phyloP scores from a whole-genome alignment of 2,329 filamentous ascomycete species.

The Beauveria caledonica region DNA sequence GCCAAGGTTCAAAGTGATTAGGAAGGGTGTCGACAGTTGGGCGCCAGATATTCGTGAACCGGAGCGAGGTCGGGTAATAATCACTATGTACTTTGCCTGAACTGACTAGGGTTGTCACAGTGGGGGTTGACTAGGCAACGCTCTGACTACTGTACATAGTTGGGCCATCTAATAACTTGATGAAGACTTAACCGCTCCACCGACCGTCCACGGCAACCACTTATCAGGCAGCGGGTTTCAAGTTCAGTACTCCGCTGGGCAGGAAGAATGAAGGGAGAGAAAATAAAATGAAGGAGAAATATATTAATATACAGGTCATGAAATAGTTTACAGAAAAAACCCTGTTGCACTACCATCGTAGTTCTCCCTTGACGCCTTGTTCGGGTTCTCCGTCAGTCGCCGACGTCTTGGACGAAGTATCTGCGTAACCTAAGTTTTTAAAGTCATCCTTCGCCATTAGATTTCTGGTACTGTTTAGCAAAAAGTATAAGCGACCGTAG shows the following conservation, averaged over 20 bases:
- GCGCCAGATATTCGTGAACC: neutral
- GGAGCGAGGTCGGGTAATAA: conserved; percentile 8
- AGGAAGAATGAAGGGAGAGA: neutral
- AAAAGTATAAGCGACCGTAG: neutral
- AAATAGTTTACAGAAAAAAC: neutral
- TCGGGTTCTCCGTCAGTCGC: conserved; percentile 20
- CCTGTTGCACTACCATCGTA: conserved; percentile 25
- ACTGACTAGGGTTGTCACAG: neutral
- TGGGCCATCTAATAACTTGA: too few relatives aligned
- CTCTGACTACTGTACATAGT: too few relatives aligned
- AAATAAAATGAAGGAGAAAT: neutral
- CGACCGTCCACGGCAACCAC: neutral
- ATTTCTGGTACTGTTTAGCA: conserved; percentile 50
- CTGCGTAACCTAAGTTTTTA: conserved; percentile 76
- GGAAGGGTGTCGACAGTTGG: conserved; percentile 9
- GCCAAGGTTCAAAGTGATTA: neutral
- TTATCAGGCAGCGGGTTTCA: neutral
- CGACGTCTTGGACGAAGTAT: conserved; percentile 17
- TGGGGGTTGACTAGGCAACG: conserved; percentile 23
- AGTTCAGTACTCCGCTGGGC: neutral
- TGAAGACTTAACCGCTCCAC: neutral
- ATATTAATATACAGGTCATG: neutral
- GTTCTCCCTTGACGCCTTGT: conserved; percentile 29
- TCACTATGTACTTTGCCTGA: neutral
- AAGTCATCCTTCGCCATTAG: conserved; percentile 95